Percentiles rank a stretch among this genome's conserved stretches.
Conservation (phyloP, 169 alveolate genomes). For the Cryptosporidium viatorum region DNA sequence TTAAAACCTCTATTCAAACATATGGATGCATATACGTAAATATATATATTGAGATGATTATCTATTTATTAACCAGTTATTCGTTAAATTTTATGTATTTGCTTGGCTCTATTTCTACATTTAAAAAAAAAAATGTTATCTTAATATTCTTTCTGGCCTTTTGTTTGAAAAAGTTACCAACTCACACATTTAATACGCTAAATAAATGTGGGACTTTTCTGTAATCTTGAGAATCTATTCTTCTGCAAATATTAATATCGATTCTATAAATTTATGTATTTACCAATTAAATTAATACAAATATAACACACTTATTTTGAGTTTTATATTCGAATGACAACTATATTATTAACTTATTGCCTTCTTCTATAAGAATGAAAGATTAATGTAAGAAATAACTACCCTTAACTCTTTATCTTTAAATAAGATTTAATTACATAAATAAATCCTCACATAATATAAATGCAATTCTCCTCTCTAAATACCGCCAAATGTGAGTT, state of each 20-base stretch:
- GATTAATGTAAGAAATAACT: neutral
- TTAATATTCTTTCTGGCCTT: neutral
- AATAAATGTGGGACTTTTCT: neutral
- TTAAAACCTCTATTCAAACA: neutral
- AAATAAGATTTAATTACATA: neutral
- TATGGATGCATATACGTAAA: neutral
- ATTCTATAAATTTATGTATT: neutral
- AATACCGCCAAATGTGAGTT: constrained; percentile 43
- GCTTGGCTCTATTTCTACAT: neutral
- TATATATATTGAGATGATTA: neutral
- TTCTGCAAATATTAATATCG: neutral
- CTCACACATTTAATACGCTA: neutral
- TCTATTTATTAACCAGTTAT: neutral
- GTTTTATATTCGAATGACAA: no score
- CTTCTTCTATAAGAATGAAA: neutral
- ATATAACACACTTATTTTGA: neutral
- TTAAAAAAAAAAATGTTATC: no score
- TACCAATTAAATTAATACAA: neutral
- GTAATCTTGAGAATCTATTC: neutral
- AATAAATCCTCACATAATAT: constrained; percentile 5
- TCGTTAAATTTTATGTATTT: neutral
- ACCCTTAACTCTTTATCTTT: neutral
- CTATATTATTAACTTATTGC: no score
- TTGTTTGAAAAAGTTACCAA: neutral
- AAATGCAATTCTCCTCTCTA: constrained; percentile 59